Conservation (phyloP, 805 yeast species). For the Gaillardinia entomophila region DNA sequence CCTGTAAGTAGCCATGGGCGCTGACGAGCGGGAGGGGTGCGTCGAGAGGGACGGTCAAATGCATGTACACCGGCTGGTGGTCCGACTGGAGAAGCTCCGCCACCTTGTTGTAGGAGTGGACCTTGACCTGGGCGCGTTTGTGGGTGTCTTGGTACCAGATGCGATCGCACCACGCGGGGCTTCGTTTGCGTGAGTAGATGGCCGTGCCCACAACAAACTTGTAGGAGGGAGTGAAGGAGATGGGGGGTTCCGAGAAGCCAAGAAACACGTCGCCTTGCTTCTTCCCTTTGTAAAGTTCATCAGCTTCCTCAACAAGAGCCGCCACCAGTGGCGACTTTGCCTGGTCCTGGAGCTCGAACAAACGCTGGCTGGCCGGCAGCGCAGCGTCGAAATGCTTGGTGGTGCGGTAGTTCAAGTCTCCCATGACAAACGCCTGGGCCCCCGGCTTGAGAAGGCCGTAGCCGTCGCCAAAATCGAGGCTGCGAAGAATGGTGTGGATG, state of each 20-base stretch:
- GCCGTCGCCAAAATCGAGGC: constrained; percentile 55
- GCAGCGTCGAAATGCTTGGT: constrained; percentile 12
- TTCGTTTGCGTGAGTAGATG: constrained; percentile 51
- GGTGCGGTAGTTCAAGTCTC: constrained; percentile 81
- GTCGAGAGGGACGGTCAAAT: constrained; percentile 40
- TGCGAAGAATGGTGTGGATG: constrained; percentile 42
- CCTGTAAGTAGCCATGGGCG: constrained; percentile 8
- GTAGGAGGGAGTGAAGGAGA: constrained; percentile 74
- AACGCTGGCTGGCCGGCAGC: constrained; percentile 9
- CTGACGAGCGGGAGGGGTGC: constrained; percentile 24
- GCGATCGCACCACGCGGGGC: constrained; percentile 91
- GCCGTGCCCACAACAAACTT: constrained; percentile 52
- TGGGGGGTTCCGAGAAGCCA: constrained; percentile 63
- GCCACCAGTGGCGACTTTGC: constrained; percentile 5
- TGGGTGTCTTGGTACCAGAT: constrained; percentile 52
- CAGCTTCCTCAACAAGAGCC: constrained; percentile 26
- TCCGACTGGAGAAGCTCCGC: constrained; percentile 54
- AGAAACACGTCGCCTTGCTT: constrained; percentile 41
- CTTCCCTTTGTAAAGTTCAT: constrained; percentile 46
- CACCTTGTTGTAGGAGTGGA: constrained; percentile 46
- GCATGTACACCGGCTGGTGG: constrained; percentile 71
- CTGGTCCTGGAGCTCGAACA: constrained; percentile 20
- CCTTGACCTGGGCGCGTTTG: constrained; percentile 4
- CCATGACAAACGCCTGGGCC: constrained; percentile 66
- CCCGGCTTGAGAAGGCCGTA: constrained; percentile 45